Base-by-base conservation (phyloP, 179 eudicot genomes). In the Beta macrorhiza region DNA sequence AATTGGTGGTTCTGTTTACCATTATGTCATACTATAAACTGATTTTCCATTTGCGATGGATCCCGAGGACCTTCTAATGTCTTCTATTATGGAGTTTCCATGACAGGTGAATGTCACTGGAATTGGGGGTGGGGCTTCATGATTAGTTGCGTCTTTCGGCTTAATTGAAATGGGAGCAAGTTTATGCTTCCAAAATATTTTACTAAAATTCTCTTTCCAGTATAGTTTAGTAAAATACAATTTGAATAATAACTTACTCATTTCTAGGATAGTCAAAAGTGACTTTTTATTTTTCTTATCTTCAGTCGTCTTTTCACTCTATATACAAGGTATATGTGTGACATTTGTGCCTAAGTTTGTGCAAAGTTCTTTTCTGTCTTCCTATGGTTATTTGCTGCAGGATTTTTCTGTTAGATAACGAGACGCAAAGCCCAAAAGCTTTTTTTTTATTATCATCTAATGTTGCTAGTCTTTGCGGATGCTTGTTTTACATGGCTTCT, bases 401-500 rank as follows among this genome's bases (percentile, higher is more conserved):
- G 14, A 20, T 8, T 29, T 53, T 53, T 75, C 6, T 3, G n/a
- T 15, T 11, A 44, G 37, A 22, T 80, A 55, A 47, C 29, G 9
- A 29, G 32, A 59, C 74, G 29, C 65, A 57, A 6, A 17, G 45
- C 57, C 45, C 76, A 45, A 58, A 56, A 56, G 20, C 61, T 72
- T 15, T 61, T n/a, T 80, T 10, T 47, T 10, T 22, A 15, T 11
- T 79, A 14, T 72, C 57, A 71, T 71, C 56, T 17, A 7, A 14
- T 47, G 25, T 71, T 45, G 55, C 53, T 67, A 49, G 25, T 13
- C 72, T 15, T 19, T 16, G 7, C 29, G 5, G 53, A 47, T 61
- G 44, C n/a, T 80, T 58, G 58, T 72, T 79, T 29, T 59, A 72
- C 17, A 14, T 79, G 70, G 32, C 52, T 72, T 44, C 25, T 22